A percentile compares a stretch with the other conserved stretches of the same genome.
Conservation (phyloP, 345 rosid genomes). For the Noccaea caerulescens region DNA sequence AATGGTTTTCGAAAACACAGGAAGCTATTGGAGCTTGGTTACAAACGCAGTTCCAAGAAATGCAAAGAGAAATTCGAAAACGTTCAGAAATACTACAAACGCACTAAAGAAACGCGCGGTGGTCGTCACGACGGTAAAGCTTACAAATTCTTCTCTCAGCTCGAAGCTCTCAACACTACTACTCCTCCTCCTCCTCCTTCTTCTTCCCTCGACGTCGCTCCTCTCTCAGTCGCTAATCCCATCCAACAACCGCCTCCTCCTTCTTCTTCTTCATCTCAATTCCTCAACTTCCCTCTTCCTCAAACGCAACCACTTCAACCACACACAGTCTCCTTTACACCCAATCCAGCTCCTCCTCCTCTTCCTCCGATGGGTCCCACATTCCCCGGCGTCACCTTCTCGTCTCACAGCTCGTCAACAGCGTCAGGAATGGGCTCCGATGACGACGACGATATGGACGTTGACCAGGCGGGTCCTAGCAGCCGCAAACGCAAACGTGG, state of each 20-base stretch:
- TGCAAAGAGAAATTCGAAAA: slow-evolving; percentile 96
- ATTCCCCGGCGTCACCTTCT: slow-evolving; percentile 55
- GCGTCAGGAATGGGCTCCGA: slow-evolving; percentile 62
- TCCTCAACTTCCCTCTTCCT: slow-evolving; percentile 36
- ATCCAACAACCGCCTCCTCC: slow-evolving; percentile 33
- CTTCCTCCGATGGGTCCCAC: slow-evolving; percentile 3
- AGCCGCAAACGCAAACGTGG: slow-evolving; percentile 76
- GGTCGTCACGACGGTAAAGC: slow-evolving; percentile 88
- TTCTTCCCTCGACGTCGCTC: slow-evolving; percentile 57
- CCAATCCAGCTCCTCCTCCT: slow-evolving; percentile 35
- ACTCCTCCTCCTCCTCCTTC: slow-evolving; percentile 25
- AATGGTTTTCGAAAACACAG: slow-evolving; percentile 44
- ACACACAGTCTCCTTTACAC: slow-evolving; percentile 25
- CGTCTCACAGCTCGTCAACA: slow-evolving; percentile 66
- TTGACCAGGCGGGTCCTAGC: slow-evolving; percentile 52
- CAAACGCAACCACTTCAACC: slow-evolving; percentile 38
- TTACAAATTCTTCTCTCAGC: slow-evolving; percentile 81
- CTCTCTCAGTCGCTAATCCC: slow-evolving; percentile 64
- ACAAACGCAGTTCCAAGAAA: slow-evolving; percentile 78
- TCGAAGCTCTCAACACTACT: slow-evolving; percentile 67
- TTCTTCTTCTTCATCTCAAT: slow-evolving; percentile 38
- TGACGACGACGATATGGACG: slow-evolving; percentile 48
- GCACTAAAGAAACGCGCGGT: slow-evolving; percentile 83
- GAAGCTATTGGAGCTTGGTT: slow-evolving; percentile 81
- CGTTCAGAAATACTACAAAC: slow-evolving; percentile 89